Evolutionary conservation across 306 rosid genomes (phyloP).

Genomic region (Arachis hypogaea): DNA sequence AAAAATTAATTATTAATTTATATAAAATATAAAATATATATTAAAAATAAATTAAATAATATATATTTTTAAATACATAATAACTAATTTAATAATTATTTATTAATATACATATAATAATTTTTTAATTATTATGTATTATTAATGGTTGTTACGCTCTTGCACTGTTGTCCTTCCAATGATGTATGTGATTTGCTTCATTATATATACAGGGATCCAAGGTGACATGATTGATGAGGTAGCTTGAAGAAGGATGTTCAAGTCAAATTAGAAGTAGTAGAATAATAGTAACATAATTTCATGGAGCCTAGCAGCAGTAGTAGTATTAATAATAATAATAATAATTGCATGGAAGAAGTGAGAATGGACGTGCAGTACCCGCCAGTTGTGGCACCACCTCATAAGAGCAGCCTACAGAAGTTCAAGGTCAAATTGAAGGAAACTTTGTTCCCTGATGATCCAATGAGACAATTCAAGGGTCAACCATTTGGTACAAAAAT

Average conservation of each 20-base stretch:
- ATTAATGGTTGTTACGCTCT: background rate
- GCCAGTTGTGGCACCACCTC: constrained; percentile 70
- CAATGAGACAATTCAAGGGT: constrained; percentile 84
- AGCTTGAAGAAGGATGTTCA: background rate
- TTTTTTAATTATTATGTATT: background rate
- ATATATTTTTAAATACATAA: too few species aligned
- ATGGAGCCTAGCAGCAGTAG: constrained; percentile 18
- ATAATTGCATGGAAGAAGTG: constrained; percentile 42
- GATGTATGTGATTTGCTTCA: too few species aligned
- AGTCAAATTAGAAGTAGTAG: background rate
- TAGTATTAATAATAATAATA: too few species aligned
- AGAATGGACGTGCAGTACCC: constrained; percentile 47
- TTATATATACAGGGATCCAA: too few species aligned
- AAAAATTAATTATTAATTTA: too few species aligned
- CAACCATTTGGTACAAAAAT: constrained; percentile 51
- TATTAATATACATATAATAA: too few species aligned
- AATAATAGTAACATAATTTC: too few species aligned
- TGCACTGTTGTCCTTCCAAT: background rate
- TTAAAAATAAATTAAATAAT: too few species aligned
- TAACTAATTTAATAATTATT: too few species aligned
- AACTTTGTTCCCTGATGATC: constrained; percentile 88
- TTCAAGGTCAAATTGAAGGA: constrained; percentile 61
- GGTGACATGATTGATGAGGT: constrained; percentile 30
- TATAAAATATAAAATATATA: too few species aligned
- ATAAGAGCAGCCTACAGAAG: constrained; percentile 49